Base-by-base conservation (phyloP, 176 grass and related monocot genomes). In the Neostapfia colusana region DNA sequence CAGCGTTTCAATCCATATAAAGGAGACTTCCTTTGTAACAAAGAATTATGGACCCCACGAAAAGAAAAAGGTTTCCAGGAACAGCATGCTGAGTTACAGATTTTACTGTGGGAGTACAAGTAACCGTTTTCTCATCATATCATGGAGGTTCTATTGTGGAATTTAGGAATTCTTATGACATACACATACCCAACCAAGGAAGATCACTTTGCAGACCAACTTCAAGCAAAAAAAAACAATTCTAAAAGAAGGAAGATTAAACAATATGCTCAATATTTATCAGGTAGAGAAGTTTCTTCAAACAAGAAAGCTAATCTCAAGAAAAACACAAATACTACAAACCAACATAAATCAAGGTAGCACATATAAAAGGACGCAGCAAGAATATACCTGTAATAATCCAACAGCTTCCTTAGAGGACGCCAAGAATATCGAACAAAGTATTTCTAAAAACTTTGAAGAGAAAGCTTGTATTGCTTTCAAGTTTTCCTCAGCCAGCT, bases 401-500 rank as follows among this genome's bases (percentile, higher is more conserved):
- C 91, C 95, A 80, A 71, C 80, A 69, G 69, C 53, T 34, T 94
- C 89, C 4, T 85, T 90, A 15, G 89, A 87, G 41, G 89, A 84
- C 46, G 72, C 76, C 76, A 98, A 81, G 40, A 98, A 98, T 83
- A 92, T 84, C 76, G 87, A 87, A 81, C 90, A 88, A 73, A 98
- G 81, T 56, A 92, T 70, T 77, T 85, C 85, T 61, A 98, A 63
- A 79, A 98, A 80, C 20, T 95, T 88, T 66, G 85, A 74, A 78
- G 89, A 89, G 73, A 81, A 98, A 72, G 80, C 66, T n/a, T 69
- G 25, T 74, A 98, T 88, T 10, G 51, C 82, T 89, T 92, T 88
- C 46, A 98, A 84, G 79, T 98, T 98, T 87, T 88, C 87, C 76
- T 95, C 91, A 57, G 89, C 85, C 21, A 82, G 28, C 51, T 80